A percentile compares a stretch with the other conserved stretches of the same genome.
Conservation (phyloP, 495 filamentous ascomycete species). For the Aspergillus baeticus region DNA sequence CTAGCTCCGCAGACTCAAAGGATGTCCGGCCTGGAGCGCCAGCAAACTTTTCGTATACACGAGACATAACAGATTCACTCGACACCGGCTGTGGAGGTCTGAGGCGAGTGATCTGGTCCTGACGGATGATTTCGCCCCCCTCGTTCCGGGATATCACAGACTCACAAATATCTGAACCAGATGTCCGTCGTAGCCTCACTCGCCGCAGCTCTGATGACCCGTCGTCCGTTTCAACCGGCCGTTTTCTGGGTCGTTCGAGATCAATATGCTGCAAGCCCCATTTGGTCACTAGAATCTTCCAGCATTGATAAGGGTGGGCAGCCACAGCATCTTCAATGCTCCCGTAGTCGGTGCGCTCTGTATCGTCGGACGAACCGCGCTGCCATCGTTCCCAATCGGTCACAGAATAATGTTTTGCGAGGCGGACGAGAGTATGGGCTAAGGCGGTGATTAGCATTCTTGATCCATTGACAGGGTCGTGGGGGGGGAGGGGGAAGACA, state of each 20-base stretch:
- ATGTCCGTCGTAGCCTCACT: not conserved
- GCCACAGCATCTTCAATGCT: not conserved
- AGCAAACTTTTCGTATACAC: not conserved
- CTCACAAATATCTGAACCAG: not conserved
- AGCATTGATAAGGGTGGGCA: not conserved
- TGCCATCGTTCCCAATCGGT: not conserved
- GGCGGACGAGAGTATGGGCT: not conserved
- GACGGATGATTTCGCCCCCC: not conserved
- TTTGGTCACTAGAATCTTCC: not conserved
- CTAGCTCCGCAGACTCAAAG: not conserved
- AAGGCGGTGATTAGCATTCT: not conserved
- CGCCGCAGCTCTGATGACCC: not conserved
- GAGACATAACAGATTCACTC: not conserved
- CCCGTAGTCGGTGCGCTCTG: not conserved
- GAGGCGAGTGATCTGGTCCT: not conserved
- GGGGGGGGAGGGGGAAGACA: too few relatives aligned
- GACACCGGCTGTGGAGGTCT: not conserved
- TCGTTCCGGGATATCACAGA: not conserved
- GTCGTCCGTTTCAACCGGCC: not conserved
- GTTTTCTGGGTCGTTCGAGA: not conserved
- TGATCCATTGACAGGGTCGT: too few relatives aligned
- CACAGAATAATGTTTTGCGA: not conserved
- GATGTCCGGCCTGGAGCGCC: not conserved
- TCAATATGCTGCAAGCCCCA: not conserved
- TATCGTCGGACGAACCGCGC: not conserved